Percentiles rank a stretch among this genome's conserved stretches.
phyloP scores from a whole-genome alignment of 2,329 filamentous ascomycete species.

The Phoma sp. region DNA sequence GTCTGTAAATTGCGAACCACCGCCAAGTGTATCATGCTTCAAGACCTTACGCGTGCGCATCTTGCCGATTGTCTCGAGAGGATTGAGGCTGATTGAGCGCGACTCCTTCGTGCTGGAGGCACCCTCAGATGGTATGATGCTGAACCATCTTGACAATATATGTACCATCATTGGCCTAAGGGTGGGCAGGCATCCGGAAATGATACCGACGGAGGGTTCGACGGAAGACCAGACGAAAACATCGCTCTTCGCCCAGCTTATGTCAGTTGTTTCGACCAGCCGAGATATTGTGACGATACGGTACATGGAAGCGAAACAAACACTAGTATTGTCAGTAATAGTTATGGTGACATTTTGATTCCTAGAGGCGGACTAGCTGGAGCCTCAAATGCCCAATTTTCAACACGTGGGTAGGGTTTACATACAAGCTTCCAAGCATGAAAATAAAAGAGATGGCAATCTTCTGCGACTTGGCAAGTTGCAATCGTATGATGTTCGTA shows the following conservation, averaged over 20 bases:
- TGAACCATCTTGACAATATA: conserved; percentile 19
- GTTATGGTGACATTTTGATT: too few relatives aligned
- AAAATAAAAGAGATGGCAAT: conserved; percentile 34
- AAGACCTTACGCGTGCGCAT: conserved; percentile 30
- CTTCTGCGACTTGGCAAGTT: conserved; percentile 31
- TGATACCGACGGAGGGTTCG: conserved; percentile 38
- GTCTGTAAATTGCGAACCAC: conserved; percentile 19
- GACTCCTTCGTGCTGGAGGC: conserved; percentile 15
- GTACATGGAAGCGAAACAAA: conserved; percentile 37
- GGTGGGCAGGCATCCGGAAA: conserved; percentile 34
- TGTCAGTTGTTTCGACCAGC: conserved; percentile 28
- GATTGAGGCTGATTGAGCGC: conserved; percentile 13
- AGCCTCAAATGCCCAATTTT: too few relatives aligned
- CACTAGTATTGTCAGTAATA: conserved; percentile 12
- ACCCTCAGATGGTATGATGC: conserved; percentile 17
- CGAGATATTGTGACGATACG: conserved; percentile 34
- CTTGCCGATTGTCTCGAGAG: conserved; percentile 33
- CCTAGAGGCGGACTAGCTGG: too few relatives aligned
- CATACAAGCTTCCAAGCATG: conserved; percentile 36
- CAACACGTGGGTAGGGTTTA: neutral
- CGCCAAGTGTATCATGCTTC: conserved; percentile 23
- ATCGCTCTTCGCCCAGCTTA: conserved; percentile 38
- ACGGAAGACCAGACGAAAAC: conserved; percentile 40
- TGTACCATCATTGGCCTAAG: conserved; percentile 30
- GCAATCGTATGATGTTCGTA: conserved; percentile 18